A percentile compares a stretch with the other conserved stretches of the same genome.
These are phyloP conservation scores for Metschnikowia picachoensis DNA, from an alignment of 805 yeast genomes.

Conservation along the genomic window DNA sequence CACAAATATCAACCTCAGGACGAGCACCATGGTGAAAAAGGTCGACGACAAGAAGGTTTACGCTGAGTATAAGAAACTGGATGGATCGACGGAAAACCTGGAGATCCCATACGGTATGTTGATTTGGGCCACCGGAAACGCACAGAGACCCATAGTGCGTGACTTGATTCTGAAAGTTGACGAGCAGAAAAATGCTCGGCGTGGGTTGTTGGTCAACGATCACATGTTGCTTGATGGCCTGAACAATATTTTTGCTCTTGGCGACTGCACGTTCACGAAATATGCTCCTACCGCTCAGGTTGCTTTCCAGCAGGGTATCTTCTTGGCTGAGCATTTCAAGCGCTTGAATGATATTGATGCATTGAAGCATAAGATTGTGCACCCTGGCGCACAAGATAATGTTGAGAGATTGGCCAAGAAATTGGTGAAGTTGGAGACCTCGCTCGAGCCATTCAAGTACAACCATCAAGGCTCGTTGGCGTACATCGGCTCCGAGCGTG, in stretches of 20 bases:
- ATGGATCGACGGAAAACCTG: constrained; percentile 57
- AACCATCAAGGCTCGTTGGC: constrained; percentile 91
- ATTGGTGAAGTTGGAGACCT: constrained; percentile 39
- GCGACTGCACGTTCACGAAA: constrained; percentile 92
- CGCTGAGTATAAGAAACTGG: constrained; percentile 60
- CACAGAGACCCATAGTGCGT: constrained; percentile 72
- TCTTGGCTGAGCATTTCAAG: constrained; percentile 68
- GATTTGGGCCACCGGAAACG: constrained; percentile 98
- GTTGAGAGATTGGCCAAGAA: constrained; percentile 45
- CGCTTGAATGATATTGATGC: constrained; percentile 60
- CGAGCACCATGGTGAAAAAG: constrained; percentile 84
- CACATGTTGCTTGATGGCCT: constrained; percentile 74
- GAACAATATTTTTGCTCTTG: constrained; percentile 79
- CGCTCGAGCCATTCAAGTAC: constrained; percentile 66
- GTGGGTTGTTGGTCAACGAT: constrained; percentile 86
- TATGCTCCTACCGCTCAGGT: constrained; percentile 97
- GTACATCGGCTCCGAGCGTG: constrained; percentile 88
- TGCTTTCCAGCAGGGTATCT: constrained; percentile 90
- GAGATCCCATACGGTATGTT: constrained; percentile 86
- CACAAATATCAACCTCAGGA: constrained; percentile 66
- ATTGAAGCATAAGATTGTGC: constrained; percentile 42
- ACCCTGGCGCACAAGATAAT: constrained; percentile 39
- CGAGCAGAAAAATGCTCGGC: constrained; percentile 77
- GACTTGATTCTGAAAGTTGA: constrained; percentile 66
- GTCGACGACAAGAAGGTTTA: constrained; percentile 69